Evolutionary conservation across 202 grass and related monocot genomes (phyloP), one percentile per base, ranked within the genome.

Genomic region (Schoenoplectus tabernaemontani): DNA sequence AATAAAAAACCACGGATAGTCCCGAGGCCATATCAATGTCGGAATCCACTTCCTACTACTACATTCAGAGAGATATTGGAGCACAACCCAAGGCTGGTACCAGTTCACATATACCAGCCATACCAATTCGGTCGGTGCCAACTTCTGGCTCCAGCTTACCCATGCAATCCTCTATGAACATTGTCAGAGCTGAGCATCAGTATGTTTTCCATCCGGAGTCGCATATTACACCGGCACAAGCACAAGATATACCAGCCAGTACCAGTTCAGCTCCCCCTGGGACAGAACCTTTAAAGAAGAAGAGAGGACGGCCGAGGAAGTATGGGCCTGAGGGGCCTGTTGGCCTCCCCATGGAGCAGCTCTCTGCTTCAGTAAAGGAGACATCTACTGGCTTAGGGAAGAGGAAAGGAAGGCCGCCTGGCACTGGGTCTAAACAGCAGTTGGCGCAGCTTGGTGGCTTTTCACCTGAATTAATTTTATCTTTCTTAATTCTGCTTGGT

Each of bases 271-370:
- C 3, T 9, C 0, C 66, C 20, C 20, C 12, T 71, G 38, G 39
- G 15, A 71, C 66, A 71, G 86, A 86, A 83, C 60, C 47, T 7
- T 39, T 66, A 68, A 37, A 60, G 44, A 86, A 78, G 78, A 87
- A 89, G 91, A 82, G 86, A 32, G 88, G 86, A 9, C 78, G 88
- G 65, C 88, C 88, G 39, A 90, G 84, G 26, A 93, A 93, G 79
- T 90, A 88, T 37, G 73, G 56, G 19, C 65, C 82, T 20, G 87
- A 83, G 39, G 79, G 87, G 36, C 82, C 78, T 16, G 54, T 76
- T 4, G 75, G 24, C 12, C 26, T 59, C 8, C 3, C 32, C 37
- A 51, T 15, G n/a, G 33, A 7, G 38, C 64, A 33, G 7, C 33
- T 77, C 24, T 82, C 84, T 10, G 54, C 46, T 48, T 77, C 72